Percentiles rank a stretch among this genome's conserved stretches.
phyloP scores from a whole-genome alignment of 2,329 filamentous ascomycete species.

The Neonectria hederae region DNA sequence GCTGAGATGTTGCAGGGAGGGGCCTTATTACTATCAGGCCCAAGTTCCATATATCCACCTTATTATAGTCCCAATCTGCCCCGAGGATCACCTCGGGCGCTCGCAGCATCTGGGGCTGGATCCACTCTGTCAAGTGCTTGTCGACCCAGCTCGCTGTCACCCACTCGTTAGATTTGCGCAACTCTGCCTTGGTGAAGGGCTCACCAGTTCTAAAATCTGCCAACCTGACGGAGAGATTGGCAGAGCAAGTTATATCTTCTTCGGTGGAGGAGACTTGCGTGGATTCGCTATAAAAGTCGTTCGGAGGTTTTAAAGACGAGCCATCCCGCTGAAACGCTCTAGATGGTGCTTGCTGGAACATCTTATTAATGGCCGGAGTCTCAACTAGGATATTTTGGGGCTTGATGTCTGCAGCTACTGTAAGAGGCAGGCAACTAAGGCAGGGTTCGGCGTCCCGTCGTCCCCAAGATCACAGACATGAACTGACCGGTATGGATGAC shows the following conservation, averaged over 20 bases:
- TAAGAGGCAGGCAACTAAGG: not conserved
- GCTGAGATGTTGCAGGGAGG: not conserved
- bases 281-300: slow-evolving; percentile 30
- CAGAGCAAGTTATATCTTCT: slow-evolving; percentile 22
- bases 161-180: not conserved
- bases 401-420: slow-evolving; percentile 35
- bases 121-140: slow-evolving; percentile 40
- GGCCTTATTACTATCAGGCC: slow-evolving; percentile 16
- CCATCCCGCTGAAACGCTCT: slow-evolving; percentile 19
- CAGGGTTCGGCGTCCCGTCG: not conserved
- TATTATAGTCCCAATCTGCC: slow-evolving; percentile 38
- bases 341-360: slow-evolving; percentile 35
- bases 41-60: slow-evolving; percentile 41
- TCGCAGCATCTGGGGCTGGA: slow-evolving; percentile 39
- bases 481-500: slow-evolving; percentile 37
- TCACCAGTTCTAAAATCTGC: slow-evolving; percentile 38
- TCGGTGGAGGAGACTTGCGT: slow-evolving; percentile 25
- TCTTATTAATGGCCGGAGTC: slow-evolving; percentile 28
- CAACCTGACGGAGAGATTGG: slow-evolving; percentile 27
- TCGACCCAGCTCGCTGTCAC: slow-evolving; percentile 27
- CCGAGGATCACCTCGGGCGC: slow-evolving; percentile 41
- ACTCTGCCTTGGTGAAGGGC: not conserved
- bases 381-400: slow-evolving; percentile 40
- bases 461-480: not conserved
- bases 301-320: not conserved